Base-by-base conservation (phyloP, 129 eudicot genomes). In the Helichrysum umbraculigerum region DNA sequence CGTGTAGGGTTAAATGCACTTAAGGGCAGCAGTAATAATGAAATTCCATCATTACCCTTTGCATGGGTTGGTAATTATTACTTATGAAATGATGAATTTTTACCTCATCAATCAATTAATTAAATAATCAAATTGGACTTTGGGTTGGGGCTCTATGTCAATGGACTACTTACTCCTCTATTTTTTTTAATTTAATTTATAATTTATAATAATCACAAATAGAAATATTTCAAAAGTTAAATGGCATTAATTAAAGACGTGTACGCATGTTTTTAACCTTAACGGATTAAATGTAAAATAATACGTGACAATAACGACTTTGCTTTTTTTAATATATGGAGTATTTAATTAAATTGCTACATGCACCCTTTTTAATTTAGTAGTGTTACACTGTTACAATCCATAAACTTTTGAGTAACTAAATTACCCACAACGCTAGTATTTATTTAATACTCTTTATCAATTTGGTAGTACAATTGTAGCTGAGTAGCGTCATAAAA, bases 1-100 rank as follows among this genome's bases (percentile, higher is more conserved):
- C 85, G 85, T 81, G 85, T 81, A 81, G 81, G 85, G 85, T 81
- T 76, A 71, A 81, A 81, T 81, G 81, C 84, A 70, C 77, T 81
- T 81, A 81, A 75, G 80, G 73, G 68, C 73, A 76, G 71, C 71
- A 81, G 81, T 76, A 81, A 81, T 76, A 75, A 81, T 81, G 76
- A 75, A 37, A 70, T 81, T 70, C 81, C 85, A 81, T 81, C 80
- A 81, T 81, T 75, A 75, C 84, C 81, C 85, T 70, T 81, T 81
- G 85, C 85, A 81, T 75, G 81, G 81, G 85, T 61, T 76, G 81
- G 77, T 76, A 80, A 80, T 80, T 80, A 81, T 81, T 75, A 76
- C 28, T 25, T 81, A 51, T 54, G 85, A 81, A 76, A 81, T 81
- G 81, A 81, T 81, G 80, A 81, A 63, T 32, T 52, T 60, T 75